A percentile compares a stretch with the other conserved stretches of the same genome.
phyloP scores from a whole-genome alignment of 495 filamentous ascomycete genomes.

The Clavariopsis aquatica region DNA sequence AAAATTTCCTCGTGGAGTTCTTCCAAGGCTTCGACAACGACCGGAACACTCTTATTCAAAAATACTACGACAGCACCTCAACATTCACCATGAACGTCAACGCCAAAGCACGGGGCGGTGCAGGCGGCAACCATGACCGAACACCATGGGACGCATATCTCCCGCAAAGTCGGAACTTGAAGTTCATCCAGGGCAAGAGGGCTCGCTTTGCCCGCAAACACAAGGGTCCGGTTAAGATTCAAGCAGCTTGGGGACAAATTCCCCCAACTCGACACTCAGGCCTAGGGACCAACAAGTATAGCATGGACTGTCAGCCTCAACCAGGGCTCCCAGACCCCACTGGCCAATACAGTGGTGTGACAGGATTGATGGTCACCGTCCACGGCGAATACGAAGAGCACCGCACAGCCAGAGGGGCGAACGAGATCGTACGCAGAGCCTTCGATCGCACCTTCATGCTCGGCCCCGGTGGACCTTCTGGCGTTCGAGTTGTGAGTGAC shows the following conservation, averaged over 20 bases:
- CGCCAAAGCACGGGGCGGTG: conserved; percentile 58
- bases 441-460: conserved; percentile 86
- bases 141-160: conserved; percentile 71
- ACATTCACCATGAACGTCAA: conserved; percentile 78
- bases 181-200: conserved; percentile 61
- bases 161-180: conserved; percentile 78
- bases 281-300: conserved; percentile 64
- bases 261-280: conserved; percentile 77
- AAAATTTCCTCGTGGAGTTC: conserved; percentile 74
- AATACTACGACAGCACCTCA: conserved; percentile 76
- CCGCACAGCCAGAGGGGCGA: conserved; percentile 53
- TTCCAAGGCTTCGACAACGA: conserved; percentile 74
- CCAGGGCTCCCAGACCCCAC: conserved; percentile 69
- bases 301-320: conserved; percentile 78
- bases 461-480: conserved; percentile 66
- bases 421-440: conserved; percentile 59
- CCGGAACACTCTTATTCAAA: conserved; percentile 59
- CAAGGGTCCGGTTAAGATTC: conserved; percentile 65
- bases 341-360: conserved; percentile 67
- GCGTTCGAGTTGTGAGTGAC: conserved; percentile 79
- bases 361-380: conserved; percentile 75
- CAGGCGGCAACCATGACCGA: conserved; percentile 39
- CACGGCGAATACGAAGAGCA: conserved; percentile 83
- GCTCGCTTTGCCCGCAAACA: conserved; percentile 65
- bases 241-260: conserved; percentile 64